These are phyloP conservation scores for Wallacemonas rigidus DNA, from an alignment of 208 protist genomes.

Conservation along the genomic window DNA sequence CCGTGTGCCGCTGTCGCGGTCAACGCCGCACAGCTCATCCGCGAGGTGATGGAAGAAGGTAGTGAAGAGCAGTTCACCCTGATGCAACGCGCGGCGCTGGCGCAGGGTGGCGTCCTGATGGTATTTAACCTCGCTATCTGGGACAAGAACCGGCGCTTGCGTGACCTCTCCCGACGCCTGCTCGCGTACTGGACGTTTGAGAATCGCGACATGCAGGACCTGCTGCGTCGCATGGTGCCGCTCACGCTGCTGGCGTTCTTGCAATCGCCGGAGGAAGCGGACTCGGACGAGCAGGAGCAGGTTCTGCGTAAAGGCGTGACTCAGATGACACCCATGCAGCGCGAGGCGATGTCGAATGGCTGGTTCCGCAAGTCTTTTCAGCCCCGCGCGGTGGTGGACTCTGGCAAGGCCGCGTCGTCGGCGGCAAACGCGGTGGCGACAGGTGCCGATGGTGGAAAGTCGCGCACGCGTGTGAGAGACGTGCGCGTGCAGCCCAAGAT, in stretches of 20 bases:
- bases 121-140: constrained; percentile 88
- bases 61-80: constrained; percentile 71
- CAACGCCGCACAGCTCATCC: constrained; percentile 88
- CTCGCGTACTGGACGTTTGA: constrained; percentile 88
- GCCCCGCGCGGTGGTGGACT: constrained; percentile 26
- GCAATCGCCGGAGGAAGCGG: constrained; percentile 69
- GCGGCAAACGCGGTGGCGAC: not conserved
- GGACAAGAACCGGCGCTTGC: constrained; percentile 52
- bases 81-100: constrained; percentile 85
- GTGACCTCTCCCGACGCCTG: constrained; percentile 84
- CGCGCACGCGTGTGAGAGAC: constrained; percentile 42
- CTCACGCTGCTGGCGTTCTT: constrained; percentile 82
- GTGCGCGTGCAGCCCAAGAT: constrained; percentile 63
- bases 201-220: constrained; percentile 73
- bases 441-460: constrained; percentile 21
- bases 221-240: constrained; percentile 90
- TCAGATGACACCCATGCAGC: constrained; percentile 58
- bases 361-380: constrained; percentile 87
- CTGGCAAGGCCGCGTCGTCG: too few relatives aligned
- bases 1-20: constrained; percentile 82
- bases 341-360: constrained; percentile 58
- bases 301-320: constrained; percentile 48
- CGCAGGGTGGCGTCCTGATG: constrained; percentile 85
- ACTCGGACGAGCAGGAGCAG: constrained; percentile 57
- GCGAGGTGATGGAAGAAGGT: constrained; percentile 91